These are phyloP conservation scores for Basipetospora chlamydospora DNA, from an alignment of 2,329 filamentous ascomycete species.

Conservation along the genomic window DNA sequence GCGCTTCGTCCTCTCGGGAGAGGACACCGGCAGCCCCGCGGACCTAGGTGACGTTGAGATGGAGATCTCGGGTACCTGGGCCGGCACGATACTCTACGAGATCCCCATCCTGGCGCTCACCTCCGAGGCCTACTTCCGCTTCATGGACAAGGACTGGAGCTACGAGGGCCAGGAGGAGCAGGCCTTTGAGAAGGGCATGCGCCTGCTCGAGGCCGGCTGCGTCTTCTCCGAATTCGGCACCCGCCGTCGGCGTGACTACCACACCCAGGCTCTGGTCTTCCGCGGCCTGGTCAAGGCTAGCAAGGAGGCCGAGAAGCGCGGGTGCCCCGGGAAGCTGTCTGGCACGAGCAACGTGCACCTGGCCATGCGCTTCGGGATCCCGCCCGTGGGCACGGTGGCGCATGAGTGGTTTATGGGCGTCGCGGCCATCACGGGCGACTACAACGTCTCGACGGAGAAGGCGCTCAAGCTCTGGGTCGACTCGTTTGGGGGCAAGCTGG, in stretches of 20 bases:
- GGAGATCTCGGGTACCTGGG: constrained; percentile 68
- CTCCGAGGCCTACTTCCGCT: constrained; percentile 95
- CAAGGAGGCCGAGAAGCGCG: constrained; percentile 50
- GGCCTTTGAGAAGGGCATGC: constrained; percentile 67
- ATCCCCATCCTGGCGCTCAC: constrained; percentile 85
- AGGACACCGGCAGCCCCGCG: constrained; percentile 46
- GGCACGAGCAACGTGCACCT: constrained; percentile 96
- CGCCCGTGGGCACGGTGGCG: constrained; percentile 75
- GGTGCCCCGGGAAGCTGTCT: constrained; percentile 56
- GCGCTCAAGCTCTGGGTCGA: constrained; percentile 80
- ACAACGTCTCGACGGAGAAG: constrained; percentile 68
- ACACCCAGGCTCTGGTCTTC: constrained; percentile 86
- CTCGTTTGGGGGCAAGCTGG: constrained; percentile 74
- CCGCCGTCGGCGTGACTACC: constrained; percentile 76
- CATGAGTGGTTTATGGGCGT: constrained; percentile 99
- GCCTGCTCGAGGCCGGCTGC: constrained; percentile 68
- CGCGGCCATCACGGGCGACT: constrained; percentile 78
- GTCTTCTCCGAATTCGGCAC: constrained; percentile 90
- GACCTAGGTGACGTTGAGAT: constrained; percentile 65
- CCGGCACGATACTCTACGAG: constrained; percentile 94
- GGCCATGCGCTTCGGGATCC: constrained; percentile 78
- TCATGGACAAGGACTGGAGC: constrained; percentile 86
- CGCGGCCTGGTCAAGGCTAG: constrained; percentile 69
- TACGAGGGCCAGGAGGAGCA: constrained; percentile 76
- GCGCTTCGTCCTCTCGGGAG: constrained; percentile 43